Conservation (phyloP, 2,329 filamentous ascomycete species). For the Cytospora mali region DNA sequence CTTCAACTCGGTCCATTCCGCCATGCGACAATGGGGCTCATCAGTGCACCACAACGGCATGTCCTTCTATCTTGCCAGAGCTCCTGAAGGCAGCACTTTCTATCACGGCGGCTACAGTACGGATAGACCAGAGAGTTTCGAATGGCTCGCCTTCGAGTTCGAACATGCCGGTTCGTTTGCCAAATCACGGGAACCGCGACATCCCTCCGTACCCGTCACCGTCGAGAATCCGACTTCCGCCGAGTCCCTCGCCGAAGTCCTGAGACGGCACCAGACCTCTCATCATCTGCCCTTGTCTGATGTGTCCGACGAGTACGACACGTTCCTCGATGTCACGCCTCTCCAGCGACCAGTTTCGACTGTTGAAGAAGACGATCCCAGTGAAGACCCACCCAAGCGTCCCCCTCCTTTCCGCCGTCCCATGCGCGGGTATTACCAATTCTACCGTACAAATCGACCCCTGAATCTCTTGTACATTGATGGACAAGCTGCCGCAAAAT, state of each 20-base stretch:
- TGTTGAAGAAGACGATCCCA: slow-evolving; percentile 10
- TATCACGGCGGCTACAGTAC: slow-evolving; percentile 56
- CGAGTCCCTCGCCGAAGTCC: not conserved
- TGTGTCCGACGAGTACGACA: not conserved
- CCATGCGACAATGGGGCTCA: slow-evolving; percentile 55
- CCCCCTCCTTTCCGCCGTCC: slow-evolving; percentile 2
- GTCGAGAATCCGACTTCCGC: not conserved
- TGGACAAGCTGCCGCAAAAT: slow-evolving; percentile 70
- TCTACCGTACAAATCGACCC: slow-evolving; percentile 60
- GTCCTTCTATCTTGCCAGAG: slow-evolving; percentile 59
- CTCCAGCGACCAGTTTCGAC: not conserved
- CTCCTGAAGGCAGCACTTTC: slow-evolving; percentile 57
- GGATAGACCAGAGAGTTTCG: slow-evolving; percentile 50
- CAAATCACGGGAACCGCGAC: slow-evolving; percentile 16
- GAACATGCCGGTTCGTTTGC: slow-evolving; percentile 64
- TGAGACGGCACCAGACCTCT: not conserved
- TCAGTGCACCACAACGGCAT: slow-evolving; percentile 66
- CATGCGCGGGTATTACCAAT: slow-evolving; percentile 64
- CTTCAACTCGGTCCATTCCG: slow-evolving; percentile 27
- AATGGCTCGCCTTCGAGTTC: slow-evolving; percentile 66
- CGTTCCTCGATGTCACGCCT: too few relatives aligned
- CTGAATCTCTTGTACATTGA: slow-evolving; percentile 69
- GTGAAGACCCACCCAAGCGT: slow-evolving; percentile 10
- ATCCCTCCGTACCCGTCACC: too few relatives aligned
- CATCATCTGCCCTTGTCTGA: not conserved